Conservation (phyloP, 2,329 filamentous ascomycete genomes). For the Seiridium cupressi region DNA sequence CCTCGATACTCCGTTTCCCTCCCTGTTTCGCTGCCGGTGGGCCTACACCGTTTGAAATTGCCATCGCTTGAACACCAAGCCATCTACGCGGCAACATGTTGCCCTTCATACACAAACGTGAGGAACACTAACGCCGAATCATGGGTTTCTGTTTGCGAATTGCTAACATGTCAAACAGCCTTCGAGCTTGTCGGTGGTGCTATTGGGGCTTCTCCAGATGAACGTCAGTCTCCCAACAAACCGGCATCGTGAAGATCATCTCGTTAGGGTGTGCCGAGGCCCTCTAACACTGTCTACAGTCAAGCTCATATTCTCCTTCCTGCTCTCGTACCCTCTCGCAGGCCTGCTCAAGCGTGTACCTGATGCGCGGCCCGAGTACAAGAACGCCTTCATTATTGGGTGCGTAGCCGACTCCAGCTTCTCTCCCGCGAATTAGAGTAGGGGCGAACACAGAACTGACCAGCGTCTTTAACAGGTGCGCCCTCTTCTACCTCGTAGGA, state of each 20-base stretch:
- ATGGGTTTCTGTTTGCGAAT: neutral
- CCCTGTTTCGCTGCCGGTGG: neutral
- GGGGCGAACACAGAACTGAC: neutral
- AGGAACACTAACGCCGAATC: neutral
- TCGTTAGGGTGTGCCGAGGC: too few relatives aligned
- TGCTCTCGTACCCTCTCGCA: constrained; percentile 89
- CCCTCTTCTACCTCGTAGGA: constrained; percentile 88
- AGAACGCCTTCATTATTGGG: constrained; percentile 86
- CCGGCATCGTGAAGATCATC: too few relatives aligned
- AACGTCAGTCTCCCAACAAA: constrained; percentile 40
- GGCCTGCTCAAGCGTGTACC: constrained; percentile 86
- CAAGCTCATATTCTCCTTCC: constrained; percentile 87
- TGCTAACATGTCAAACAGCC: constrained; percentile 18
- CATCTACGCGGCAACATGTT: constrained; percentile 7
- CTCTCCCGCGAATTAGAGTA: neutral
- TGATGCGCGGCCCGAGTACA: constrained; percentile 76
- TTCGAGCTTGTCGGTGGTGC: constrained; percentile 30
- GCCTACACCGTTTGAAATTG: too few relatives aligned
- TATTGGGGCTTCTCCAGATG: constrained; percentile 34
- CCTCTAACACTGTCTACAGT: constrained; percentile 33
- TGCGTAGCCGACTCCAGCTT: constrained; percentile 32
- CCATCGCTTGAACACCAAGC: neutral
- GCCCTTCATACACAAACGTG: constrained; percentile 13
- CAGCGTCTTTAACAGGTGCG: constrained; percentile 50
- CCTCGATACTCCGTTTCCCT: neutral